Percentiles rank a stretch among this genome's conserved stretches.
Evolutionary conservation across 129 eudicot genomes (phyloP).

Genomic region (Lactuca sativa): DNA sequence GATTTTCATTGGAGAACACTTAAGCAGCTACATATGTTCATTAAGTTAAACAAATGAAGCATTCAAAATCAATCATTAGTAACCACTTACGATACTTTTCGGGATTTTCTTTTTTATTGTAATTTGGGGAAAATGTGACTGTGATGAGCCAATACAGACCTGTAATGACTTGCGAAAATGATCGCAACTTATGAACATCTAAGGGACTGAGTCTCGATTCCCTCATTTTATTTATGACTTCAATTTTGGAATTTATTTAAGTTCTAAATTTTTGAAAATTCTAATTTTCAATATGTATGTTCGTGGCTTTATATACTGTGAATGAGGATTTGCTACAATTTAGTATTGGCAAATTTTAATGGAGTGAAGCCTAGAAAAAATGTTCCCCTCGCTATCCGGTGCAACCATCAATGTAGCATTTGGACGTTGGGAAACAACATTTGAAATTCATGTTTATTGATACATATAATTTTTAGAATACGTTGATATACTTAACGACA

Average conservation of each 20-base stretch:
- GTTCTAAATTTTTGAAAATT: background rate
- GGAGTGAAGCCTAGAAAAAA: slow-evolving; percentile 37
- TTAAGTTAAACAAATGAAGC: background rate
- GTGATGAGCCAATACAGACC: slow-evolving; percentile 78
- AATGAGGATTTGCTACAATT: slow-evolving; percentile 22
- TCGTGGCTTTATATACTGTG: slow-evolving; percentile 19
- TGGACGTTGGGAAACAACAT: slow-evolving; percentile 72
- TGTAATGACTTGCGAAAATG: slow-evolving; percentile 88
- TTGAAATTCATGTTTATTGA: too few relatives aligned
- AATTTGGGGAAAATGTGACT: slow-evolving; percentile 7
- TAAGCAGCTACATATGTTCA: slow-evolving; percentile 39
- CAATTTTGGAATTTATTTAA: background rate
- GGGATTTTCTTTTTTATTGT: too few relatives aligned
- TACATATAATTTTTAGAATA: too few relatives aligned
- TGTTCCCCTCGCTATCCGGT: slow-evolving; percentile 71
- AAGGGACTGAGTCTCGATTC: slow-evolving; percentile 78
- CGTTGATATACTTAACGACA: too few relatives aligned
- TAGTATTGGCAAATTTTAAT: slow-evolving; percentile 17
- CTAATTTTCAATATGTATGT: background rate
- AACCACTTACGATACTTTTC: too few relatives aligned
- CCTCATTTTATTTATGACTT: background rate
- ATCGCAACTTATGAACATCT: slow-evolving; percentile 91
- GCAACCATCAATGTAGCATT: slow-evolving; percentile 28
- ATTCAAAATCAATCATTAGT: background rate
- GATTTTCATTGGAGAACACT: slow-evolving; percentile 18